These are phyloP conservation scores for Trichomonascus vanleenenianus DNA, from an alignment of 805 yeast species.

Conservation along the genomic window DNA sequence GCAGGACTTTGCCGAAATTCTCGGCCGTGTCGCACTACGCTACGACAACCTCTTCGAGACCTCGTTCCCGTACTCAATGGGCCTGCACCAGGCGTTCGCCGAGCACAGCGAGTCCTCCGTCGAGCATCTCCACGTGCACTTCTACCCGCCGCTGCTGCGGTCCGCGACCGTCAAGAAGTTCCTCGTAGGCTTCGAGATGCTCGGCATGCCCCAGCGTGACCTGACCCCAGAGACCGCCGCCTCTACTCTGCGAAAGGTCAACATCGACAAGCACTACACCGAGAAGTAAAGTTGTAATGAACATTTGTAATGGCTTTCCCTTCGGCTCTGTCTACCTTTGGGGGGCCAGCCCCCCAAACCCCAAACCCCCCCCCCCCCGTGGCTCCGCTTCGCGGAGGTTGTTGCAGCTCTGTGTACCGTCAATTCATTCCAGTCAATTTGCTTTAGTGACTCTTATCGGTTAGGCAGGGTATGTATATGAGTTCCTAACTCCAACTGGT, in stretches of 20 bases:
- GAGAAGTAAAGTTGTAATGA: not conserved
- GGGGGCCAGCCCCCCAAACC: no score
- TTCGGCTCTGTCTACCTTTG: no score
- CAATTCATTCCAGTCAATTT: no score
- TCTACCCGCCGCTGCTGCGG: slow-evolving; percentile 69
- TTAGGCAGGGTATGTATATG: no score
- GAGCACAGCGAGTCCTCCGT: slow-evolving; percentile 32
- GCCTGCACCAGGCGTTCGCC: slow-evolving; percentile 68
- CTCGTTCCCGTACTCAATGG: slow-evolving; percentile 76
- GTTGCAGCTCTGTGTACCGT: no score
- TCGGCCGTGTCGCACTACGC: slow-evolving; percentile 48
- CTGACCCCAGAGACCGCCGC: slow-evolving; percentile 65
- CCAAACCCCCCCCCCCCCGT: no score
- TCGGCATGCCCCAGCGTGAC: slow-evolving; percentile 56
- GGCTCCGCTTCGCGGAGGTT: no score
- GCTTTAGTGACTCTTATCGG: no score
- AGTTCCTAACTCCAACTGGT: no score
- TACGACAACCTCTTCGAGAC: slow-evolving; percentile 66
- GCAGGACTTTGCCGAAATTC: slow-evolving; percentile 46
- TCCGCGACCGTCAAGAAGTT: slow-evolving; percentile 71
- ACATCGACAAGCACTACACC: slow-evolving; percentile 15
- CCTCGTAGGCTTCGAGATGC: slow-evolving; percentile 62
- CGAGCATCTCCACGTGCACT: slow-evolving; percentile 62
- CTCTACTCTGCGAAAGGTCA: slow-evolving; percentile 33
- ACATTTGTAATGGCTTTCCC: not conserved